Conservation (phyloP, 1,284 basidiomycete genomes). For the Sanghuangporus sanghuang region DNA sequence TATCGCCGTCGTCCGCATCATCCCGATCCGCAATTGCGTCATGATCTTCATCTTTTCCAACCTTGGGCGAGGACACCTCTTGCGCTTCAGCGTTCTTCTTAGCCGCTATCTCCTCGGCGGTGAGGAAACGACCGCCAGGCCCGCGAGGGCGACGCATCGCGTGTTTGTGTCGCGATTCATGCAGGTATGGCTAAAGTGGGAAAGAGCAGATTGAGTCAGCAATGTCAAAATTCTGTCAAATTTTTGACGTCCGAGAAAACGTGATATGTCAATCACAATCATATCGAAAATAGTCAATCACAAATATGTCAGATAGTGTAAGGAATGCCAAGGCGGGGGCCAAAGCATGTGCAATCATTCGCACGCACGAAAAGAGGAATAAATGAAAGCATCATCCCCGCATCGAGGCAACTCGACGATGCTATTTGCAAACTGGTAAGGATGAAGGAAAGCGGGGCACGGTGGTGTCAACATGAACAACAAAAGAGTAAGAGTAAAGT, state of each 20-base stretch:
- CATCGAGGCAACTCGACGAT: too few relatives aligned
- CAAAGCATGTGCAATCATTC: too few relatives aligned
- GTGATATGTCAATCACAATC: neutral
- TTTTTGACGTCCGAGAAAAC: neutral
- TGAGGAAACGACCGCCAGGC: conserved; percentile 94
- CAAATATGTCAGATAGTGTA: too few relatives aligned
- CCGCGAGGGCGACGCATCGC: conserved; percentile 95
- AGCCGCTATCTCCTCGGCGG: conserved; percentile 87
- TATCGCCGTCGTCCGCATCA: conserved; percentile 26
- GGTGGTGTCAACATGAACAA: too few relatives aligned
- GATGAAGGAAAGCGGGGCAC: too few relatives aligned
- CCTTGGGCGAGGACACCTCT: conserved; percentile 16
- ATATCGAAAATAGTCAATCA: neutral
- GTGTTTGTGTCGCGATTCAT: conserved; percentile 96
- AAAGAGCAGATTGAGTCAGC: neutral
- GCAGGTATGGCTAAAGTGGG: conserved; percentile 79
- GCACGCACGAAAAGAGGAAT: too few relatives aligned
- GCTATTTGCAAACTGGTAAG: too few relatives aligned
- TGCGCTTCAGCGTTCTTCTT: conserved; percentile 46
- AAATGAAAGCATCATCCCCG: too few relatives aligned
- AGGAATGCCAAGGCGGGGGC: too few relatives aligned
- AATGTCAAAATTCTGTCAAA: neutral
- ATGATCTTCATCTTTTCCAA: conserved; percentile 22
- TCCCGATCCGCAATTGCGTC: conserved; percentile 27
- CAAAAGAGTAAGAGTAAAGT: too few relatives aligned